Evolutionary conservation across 345 rosid genomes (phyloP).

Genomic region (Eucalyptus sp.): DNA sequence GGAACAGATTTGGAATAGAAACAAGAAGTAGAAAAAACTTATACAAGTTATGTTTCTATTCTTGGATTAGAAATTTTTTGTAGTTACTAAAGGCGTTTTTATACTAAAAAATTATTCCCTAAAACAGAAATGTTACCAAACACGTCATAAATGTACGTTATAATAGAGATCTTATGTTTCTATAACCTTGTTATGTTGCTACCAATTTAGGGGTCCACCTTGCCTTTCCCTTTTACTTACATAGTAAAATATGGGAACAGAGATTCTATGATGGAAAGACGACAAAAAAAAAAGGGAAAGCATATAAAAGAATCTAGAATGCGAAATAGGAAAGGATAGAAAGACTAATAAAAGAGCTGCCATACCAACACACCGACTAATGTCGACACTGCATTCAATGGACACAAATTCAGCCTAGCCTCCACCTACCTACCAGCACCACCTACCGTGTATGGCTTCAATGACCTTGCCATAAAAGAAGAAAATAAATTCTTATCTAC

Average conservation of each 20-base stretch:
- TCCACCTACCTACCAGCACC: not conserved
- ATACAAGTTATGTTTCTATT: too few species aligned
- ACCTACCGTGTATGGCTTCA: not conserved
- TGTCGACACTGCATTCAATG: not conserved
- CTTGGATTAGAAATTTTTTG: too few species aligned
- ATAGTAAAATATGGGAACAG: not conserved
- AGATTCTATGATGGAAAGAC: not conserved
- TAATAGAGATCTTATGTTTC: not conserved
- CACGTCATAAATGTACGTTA: rapidly evolving
- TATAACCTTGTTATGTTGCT: not conserved
- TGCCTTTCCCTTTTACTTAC: not conserved
- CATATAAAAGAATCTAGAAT: not conserved
- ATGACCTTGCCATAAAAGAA: not conserved
- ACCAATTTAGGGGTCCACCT: not conserved
- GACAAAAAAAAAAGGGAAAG: not conserved
- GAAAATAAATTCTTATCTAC: not conserved
- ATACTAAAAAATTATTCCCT: too few species aligned
- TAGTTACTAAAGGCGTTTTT: too few species aligned
- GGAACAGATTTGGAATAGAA: too few species aligned
- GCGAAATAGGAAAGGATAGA: not conserved
- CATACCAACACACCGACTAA: not conserved
- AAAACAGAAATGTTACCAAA: too few species aligned
- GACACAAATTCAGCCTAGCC: not conserved
- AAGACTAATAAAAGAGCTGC: not conserved
- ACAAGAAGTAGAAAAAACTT: too few species aligned